Evolutionary conservation across 2,329 filamentous ascomycete genomes (phyloP), one percentile per base, ranked within the genome.

Genomic region (Leptographium flavum): DNA sequence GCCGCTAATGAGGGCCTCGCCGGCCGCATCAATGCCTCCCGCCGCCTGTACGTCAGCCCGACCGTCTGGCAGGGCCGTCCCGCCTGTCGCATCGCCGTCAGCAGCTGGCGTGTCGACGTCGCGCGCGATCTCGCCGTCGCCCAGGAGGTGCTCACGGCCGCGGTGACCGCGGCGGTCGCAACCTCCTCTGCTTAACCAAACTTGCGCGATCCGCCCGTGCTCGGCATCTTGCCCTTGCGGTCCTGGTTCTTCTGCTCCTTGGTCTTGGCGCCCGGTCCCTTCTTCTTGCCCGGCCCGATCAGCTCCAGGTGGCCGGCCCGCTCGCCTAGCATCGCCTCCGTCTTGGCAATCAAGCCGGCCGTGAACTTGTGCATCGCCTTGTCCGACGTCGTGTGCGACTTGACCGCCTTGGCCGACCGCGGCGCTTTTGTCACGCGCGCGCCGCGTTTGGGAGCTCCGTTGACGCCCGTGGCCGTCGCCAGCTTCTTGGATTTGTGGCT

Each of bases 31-130:
- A 94, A 94, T 57, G 70, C 63, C 5, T 80, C 75, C 1, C 72
- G 79, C 35, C 76, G 75, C 56, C 81, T 94, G 55, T 94, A 88
- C 56, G 82, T 94, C 5, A 87, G 83, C 48, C 84, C 84, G 0
- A 94, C 86, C 13, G 70, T 63, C 39, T 95, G 87, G 87, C 68
- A 77, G 36, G 83, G 82, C 0, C 64, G 68, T 46, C 74, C 79
- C 46, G 88, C 88, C 9, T 82, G 80, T 49, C 72, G 90, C n/a
- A 76, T 94, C 53, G 88, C 90, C 0, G 77, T 94, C 36, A 82
- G 83, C 33, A 95, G 84, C 56, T 94, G 87, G 86, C 76, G 75
- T 60, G 81, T 84, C 2, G 71, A 88, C 55, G 69, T 79, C 0
- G 69, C 78, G 40, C 69, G 71, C 48, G 87, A 94, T 57, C 63